phyloP scores from a whole-genome alignment of 2,329 filamentous ascomycete genomes.

The Didymella sp. region DNA sequence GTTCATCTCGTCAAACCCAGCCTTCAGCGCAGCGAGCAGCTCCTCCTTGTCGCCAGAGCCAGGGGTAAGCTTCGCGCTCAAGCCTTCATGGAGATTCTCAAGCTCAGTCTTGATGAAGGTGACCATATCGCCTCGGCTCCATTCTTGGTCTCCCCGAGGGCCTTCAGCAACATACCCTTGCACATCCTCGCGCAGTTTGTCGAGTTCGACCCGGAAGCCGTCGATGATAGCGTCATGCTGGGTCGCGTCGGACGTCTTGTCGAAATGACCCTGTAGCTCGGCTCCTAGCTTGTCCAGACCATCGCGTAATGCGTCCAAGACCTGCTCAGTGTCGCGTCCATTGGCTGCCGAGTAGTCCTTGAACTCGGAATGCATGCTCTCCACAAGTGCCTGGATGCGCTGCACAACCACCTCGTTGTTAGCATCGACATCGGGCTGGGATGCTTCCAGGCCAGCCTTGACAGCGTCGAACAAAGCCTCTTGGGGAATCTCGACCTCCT shows the following conservation, averaged over 20 bases:
- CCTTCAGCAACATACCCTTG: conserved; percentile 59
- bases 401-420: conserved; percentile 67
- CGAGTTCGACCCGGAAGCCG: conserved; percentile 68
- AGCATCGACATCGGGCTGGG: conserved; percentile 58
- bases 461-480: conserved; percentile 66
- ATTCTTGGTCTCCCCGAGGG: conserved; percentile 51
- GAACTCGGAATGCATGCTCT: conserved; percentile 69
- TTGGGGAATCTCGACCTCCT: conserved; percentile 56
- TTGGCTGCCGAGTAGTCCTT: conserved; percentile 82
- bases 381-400: conserved; percentile 65
- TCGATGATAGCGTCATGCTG: conserved; percentile 82
- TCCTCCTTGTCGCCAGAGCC: conserved; percentile 46
- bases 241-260: conserved; percentile 71
- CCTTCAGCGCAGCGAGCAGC: conserved; percentile 49
- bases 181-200: conserved; percentile 67
- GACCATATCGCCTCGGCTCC: conserved; percentile 55
- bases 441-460: conserved; percentile 62
- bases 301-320: conserved; percentile 86
- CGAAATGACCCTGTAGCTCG: conserved; percentile 83
- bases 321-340: conserved; percentile 83
- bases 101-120: conserved; percentile 64
- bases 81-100: conserved; percentile 65
- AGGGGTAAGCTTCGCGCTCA: conserved; percentile 57
- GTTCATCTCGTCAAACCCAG: conserved; percentile 52
- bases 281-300: conserved; percentile 80